These are phyloP conservation scores for Cardamine chenopodiifolia DNA, from an alignment of 345 rosid species.

Conservation along the genomic window DNA sequence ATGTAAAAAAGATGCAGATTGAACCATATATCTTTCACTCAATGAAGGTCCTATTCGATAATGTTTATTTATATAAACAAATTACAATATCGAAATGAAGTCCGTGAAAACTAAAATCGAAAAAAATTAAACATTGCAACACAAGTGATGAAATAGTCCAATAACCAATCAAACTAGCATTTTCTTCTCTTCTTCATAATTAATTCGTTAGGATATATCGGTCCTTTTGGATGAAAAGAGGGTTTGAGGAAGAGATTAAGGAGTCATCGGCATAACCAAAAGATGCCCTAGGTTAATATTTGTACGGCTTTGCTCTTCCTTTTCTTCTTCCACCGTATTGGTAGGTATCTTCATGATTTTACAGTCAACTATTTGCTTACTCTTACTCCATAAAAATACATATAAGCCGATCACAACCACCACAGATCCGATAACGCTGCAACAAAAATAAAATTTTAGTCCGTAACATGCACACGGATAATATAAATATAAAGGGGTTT, in stretches of 20 bases:
- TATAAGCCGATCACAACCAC: constrained; percentile 42
- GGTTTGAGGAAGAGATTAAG: constrained; percentile 28
- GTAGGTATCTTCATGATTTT: constrained; percentile 30
- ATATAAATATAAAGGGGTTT: too few relatives aligned
- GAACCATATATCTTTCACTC: neutral
- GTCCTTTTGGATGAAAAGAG: neutral
- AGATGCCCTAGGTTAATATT: constrained; percentile 19
- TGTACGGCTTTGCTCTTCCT: constrained; percentile 32
- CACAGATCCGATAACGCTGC: constrained; percentile 40
- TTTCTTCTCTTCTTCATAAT: constrained; percentile 1
- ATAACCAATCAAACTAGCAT: constrained; percentile 4
- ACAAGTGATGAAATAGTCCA: constrained; percentile 2
- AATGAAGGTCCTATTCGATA: constrained; percentile 3
- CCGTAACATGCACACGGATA: neutral
- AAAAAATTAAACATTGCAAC: neutral
- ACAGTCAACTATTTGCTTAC: constrained; percentile 17
- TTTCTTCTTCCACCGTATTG: constrained; percentile 28
- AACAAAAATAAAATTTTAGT: neutral
- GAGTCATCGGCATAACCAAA: constrained; percentile 45
- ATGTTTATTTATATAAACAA: constrained; percentile 12
- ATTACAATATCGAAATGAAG: constrained; percentile 18
- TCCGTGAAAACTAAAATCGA: neutral
- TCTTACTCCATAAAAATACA: constrained; percentile 42
- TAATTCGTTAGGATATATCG: constrained; percentile 1
- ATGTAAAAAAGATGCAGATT: neutral